Base-by-base conservation (phyloP, 2,329 filamentous ascomycete species). In the Furcasterigmium sp. region DNA sequence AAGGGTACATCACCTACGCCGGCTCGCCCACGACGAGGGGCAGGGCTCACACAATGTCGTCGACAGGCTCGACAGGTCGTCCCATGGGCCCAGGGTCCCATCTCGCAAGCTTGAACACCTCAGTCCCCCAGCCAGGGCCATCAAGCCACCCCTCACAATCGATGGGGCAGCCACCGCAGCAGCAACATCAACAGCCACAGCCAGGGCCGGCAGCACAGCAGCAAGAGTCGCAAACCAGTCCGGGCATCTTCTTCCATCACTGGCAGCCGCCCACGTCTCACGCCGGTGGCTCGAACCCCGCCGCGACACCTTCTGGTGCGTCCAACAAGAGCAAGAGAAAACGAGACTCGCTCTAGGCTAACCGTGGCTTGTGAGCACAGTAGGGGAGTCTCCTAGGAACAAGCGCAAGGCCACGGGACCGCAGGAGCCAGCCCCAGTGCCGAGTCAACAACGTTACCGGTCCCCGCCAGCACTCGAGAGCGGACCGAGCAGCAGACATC, bases 181-280 rank as follows among this genome's bases (percentile, higher is more conserved):
- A n/a, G 5, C 28, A 30, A n/a, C 28, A 30, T 6, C 28, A 30
- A 17, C 30, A 17, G 5, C 30, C n/a, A 10, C 14, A 51, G 58
- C 76, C 67, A 30, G 75, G 80, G 43, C 65, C 70, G 8, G 15
- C 30, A 8, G 64, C 72, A 30, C 60, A 76, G 46, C 79, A 82
- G 54, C 76, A 85, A 52, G 79, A 82, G 37, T 65, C 78, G 36
- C 72, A 83, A 50, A 76, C 80, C 15, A 87, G 85, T 32, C 82
- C 85, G 1, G 85, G 84, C 18, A 86, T 95, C 38, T 93, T 88
- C 63, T 95, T 95, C 61, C 88, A 95, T 58, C 88, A 95, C 60
- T 95, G 90, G 89, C 86, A 91, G 46, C 90, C 90, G 37, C 90
- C 90, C 13, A 77, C 74, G 18, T 77, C 80, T 49, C 76, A 86